These are phyloP conservation scores for Komagataella mondaviorum DNA, from an alignment of 805 yeast species.

Conservation along the genomic window DNA sequence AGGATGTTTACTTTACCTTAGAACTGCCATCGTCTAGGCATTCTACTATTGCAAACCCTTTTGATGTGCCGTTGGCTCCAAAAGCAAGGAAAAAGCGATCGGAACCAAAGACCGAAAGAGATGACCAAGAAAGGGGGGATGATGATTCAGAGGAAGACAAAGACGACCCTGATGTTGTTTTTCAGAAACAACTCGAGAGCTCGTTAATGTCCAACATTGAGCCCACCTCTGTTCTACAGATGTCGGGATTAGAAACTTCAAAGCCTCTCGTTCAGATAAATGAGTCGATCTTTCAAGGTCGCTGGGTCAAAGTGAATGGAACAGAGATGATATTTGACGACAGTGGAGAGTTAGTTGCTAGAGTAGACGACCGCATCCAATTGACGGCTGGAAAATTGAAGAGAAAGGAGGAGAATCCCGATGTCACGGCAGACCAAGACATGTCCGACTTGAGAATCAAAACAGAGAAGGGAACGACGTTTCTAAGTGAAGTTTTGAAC, in stretches of 20 bases:
- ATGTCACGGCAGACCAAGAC: background rate
- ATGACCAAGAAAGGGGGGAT: background rate
- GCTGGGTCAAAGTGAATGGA: constrained; percentile 71
- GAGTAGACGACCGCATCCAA: constrained; percentile 15
- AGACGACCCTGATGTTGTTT: background rate
- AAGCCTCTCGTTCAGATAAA: constrained; percentile 47
- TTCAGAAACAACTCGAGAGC: background rate
- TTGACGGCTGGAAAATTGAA: constrained; percentile 17
- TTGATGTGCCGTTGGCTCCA: background rate
- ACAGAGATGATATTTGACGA: constrained; percentile 36
- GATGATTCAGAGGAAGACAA: background rate
- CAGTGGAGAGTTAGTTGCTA: constrained; percentile 18
- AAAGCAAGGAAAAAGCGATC: background rate
- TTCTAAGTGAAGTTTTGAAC: background rate
- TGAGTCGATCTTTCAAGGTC: constrained; percentile 51
- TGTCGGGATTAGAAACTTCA: constrained; percentile 40
- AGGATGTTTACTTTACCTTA: constrained; percentile 14
- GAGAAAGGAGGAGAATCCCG: background rate
- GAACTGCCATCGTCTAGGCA: constrained; percentile 10
- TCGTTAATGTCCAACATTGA: background rate
- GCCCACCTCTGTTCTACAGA: constrained; percentile 21
- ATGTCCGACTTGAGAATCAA: background rate
- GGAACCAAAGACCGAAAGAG: background rate
- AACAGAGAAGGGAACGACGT: background rate
- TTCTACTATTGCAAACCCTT: background rate